A percentile compares a stretch with the other conserved stretches of the same genome.
Evolutionary conservation across 108 stramenopile genomes (phyloP).

Genomic region (Thalassiosira profunda): DNA sequence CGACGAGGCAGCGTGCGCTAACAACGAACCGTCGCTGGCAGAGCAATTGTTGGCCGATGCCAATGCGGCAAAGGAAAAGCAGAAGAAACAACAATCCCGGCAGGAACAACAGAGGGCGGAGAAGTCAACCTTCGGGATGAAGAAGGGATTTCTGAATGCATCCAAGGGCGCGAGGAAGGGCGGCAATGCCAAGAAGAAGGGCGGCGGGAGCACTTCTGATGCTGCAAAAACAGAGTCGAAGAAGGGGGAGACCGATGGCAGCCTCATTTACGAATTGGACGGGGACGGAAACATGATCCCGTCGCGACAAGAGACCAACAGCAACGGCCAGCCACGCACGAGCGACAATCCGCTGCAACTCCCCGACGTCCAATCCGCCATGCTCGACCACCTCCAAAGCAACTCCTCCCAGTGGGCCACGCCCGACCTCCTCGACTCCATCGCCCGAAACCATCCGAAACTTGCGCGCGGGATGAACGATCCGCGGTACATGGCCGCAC

Average conservation of each 20-base stretch:
- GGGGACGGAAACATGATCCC: slow-evolving; percentile 34
- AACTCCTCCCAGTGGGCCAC: slow-evolving; percentile 32
- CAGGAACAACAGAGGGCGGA: slow-evolving; percentile 23
- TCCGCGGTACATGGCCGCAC: slow-evolving; percentile 42
- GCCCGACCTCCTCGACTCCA: slow-evolving; percentile 26
- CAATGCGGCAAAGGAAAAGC: background rate
- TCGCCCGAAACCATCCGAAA: slow-evolving; percentile 40
- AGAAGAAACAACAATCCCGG: background rate
- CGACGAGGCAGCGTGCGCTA: slow-evolving; percentile 17
- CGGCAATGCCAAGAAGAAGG: slow-evolving; percentile 7
- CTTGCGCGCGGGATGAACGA: slow-evolving; percentile 29
- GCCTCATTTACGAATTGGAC: slow-evolving; percentile 43
- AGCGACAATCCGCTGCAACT: slow-evolving; percentile 17
- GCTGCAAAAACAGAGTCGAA: background rate
- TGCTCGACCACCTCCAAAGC: slow-evolving; percentile 18
- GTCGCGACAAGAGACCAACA: background rate
- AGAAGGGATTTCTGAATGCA: slow-evolving; percentile 45
- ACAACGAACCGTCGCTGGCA: slow-evolving; percentile 4
- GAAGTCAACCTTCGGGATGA: slow-evolving; percentile 39
- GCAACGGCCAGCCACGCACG: background rate
- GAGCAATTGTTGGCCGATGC: slow-evolving; percentile 33
- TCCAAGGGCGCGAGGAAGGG: background rate
- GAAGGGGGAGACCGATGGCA: slow-evolving; percentile 4
- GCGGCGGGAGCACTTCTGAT: background rate
- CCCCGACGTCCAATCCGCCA: slow-evolving; percentile 34